Evolutionary conservation across 2,329 filamentous ascomycete species (phyloP).

Genomic region (Colletotrichum tamarilloi): DNA sequence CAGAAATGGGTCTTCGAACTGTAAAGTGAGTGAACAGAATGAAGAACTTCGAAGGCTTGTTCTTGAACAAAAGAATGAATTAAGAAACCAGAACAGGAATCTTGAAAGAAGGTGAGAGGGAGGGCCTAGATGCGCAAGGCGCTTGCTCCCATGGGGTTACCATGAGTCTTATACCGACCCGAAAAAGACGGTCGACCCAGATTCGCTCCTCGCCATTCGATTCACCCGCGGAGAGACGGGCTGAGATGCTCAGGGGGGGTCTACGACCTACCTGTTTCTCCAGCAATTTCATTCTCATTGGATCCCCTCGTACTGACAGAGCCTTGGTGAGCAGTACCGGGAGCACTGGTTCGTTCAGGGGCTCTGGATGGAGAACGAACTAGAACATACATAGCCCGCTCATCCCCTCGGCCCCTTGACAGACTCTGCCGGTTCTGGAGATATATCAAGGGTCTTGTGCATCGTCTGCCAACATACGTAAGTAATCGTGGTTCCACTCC

Average conservation of each 20-base stretch:
- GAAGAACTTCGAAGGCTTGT: neutral
- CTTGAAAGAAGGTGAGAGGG: slow-evolving; percentile 7
- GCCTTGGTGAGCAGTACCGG: neutral
- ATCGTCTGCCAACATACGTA: neutral
- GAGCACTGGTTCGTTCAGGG: neutral
- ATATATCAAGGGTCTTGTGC: slow-evolving; percentile 2
- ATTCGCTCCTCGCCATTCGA: slow-evolving; percentile 22
- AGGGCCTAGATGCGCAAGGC: slow-evolving; percentile 16
- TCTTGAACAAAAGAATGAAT: slow-evolving; percentile 27
- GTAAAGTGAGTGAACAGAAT: slow-evolving; percentile 16
- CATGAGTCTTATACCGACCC: slow-evolving; percentile 28
- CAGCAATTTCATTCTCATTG: slow-evolving; percentile 17
- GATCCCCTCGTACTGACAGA: slow-evolving; percentile 1
- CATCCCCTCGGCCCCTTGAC: slow-evolving; percentile 5
- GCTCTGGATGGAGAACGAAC: slow-evolving; percentile 4
- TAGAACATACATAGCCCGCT: slow-evolving; percentile 19
- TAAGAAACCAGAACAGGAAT: slow-evolving; percentile 17
- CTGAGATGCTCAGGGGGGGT: slow-evolving; percentile 25
- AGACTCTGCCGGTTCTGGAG: neutral
- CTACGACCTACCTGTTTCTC: slow-evolving; percentile 8
- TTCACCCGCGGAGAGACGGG: slow-evolving; percentile 12
- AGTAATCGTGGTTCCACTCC: neutral
- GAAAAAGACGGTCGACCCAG: slow-evolving; percentile 2
- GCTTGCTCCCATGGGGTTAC: slow-evolving; percentile 16
- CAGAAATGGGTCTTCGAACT: slow-evolving; percentile 1